Evolutionary conservation across 169 alveolate species (phyloP), one percentile per base, ranked within the genome.

Genomic region (Plasmodium inui): DNA sequence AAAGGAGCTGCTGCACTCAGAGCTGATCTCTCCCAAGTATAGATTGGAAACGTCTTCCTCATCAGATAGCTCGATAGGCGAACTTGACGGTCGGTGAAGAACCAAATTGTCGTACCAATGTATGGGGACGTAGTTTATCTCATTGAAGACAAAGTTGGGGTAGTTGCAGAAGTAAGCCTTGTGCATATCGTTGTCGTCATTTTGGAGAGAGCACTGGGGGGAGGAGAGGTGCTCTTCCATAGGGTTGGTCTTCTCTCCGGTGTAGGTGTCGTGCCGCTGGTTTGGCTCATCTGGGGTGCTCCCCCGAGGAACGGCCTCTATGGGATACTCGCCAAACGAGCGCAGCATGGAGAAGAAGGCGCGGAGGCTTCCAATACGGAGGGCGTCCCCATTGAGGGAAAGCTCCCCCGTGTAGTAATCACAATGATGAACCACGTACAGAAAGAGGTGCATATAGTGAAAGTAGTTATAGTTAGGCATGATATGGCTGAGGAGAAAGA

Each of bases 401-500:
- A 61, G 34, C 32, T 61, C 74, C 28, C 46, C 32, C 6, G 14
- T 14, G 55, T 72, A 84, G 74, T 84, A 71, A 46, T 32, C 61
- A n/a, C 78, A 73, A 9, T 84, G 93, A 46, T 84, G 61, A 28
- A 61, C 61, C 3, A 84, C 8, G 30, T 84, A 84, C 53, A 84
- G 34, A 73, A 84, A 84, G 8, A 72, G 6, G 39, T 84, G 93
- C 26, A 53, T 9, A 72, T 46, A 73, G 41, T 84, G 46, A 50
- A 84, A 84, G 71, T 84, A 84, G 34, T 26, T 84, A 50, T 84
- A 84, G 39, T 84, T 84, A 3, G 50, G 19, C 19, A 84, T 61
- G 26, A 84, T 7, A 37, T 30, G 55, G 74, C 73, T 84, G 8
- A 84, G 55, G 37, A 73, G 32, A 37, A 44, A 37, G 5, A 84